Evolutionary conservation across 306 rosid species (phyloP), one percentile per base, ranked within the genome.

Genomic region (Corylus avellana): DNA sequence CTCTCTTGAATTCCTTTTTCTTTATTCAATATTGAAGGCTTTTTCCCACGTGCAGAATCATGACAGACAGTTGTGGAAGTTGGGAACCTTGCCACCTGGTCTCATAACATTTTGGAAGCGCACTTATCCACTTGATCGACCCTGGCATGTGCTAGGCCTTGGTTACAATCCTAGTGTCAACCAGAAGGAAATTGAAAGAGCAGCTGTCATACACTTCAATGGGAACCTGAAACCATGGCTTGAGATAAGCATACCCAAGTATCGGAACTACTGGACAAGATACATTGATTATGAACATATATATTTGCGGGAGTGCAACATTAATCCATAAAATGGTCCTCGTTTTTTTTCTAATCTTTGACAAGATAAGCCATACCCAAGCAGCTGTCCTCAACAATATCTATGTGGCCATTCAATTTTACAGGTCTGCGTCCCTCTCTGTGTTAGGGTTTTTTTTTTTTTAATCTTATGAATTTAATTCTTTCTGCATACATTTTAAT

Each of bases 211-310:
- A 70, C 98, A 94, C 86, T 94, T 90, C 79, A 94, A 94, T 12
- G 98, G 98, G 49, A 94, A 94, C 94, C 48, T 94, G 97, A 94
- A 94, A 85, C 98, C 98, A 7, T 94, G 98, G 98, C 92, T 94
- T 62, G 98, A 94, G 91, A 92, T 92, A 78, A 92, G 96, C 85
- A 89, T 94, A 74, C 90, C 98, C 76, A 92, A 89, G 87, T 94
- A 89, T 72, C 85, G 96, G 47, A 63, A 74, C 84, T 87, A 89
- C 78, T 94, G 98, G 98, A 56, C 89, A n/a, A 92, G 86, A 68
- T 76, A 88, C 79, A 92, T 92, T 53, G 90, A 92, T 84, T 89
- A 88, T n/a, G 81, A 89, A 58, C 90, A 91, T 20, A 58, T 50
- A 66, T 94, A 88, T 88, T 67, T 94, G 89, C 84, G 97, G 84